phyloP scores from a whole-genome alignment of 140 eudicot species.

The Senecio squalidus region DNA sequence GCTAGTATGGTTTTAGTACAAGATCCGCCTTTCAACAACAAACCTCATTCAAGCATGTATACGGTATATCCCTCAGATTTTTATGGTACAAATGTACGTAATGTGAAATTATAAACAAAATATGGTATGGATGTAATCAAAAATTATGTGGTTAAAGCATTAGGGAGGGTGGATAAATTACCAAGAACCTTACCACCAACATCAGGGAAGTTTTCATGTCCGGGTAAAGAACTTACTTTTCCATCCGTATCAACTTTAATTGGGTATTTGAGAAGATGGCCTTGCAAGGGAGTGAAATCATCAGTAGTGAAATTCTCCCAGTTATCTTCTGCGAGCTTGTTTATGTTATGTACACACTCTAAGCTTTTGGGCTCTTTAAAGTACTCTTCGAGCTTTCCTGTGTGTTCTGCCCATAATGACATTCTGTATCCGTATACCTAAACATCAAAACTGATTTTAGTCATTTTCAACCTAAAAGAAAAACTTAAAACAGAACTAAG shows the following conservation, averaged over 20 bases:
- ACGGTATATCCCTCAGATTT: conserved; percentile 8
- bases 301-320: conserved; percentile 47
- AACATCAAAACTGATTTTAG: neutral
- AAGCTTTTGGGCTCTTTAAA: conserved; percentile 35
- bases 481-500: neutral
- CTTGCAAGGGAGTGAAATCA: conserved; percentile 37
- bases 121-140: neutral
- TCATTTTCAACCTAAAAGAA: neutral
- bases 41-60: conserved; percentile 5
- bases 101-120: conserved; percentile 1
- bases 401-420: conserved; percentile 57
- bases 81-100: conserved; percentile 13
- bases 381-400: conserved; percentile 32
- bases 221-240: conserved; percentile 37
- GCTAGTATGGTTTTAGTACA: conserved; percentile 2
- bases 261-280: conserved; percentile 64
- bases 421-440: conserved; percentile 43
- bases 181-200: conserved; percentile 72
- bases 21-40: neutral
- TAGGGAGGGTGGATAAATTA: conserved; percentile 43
- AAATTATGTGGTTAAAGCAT: conserved; percentile 49
- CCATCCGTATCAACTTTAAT: conserved; percentile 45
- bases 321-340: conserved; percentile 44
- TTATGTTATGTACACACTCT: conserved; percentile 36
- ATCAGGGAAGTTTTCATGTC: conserved; percentile 52